phyloP scores from a whole-genome alignment of 495 filamentous ascomycete species.

The Lasiosphaeriaceae sp. region DNA sequence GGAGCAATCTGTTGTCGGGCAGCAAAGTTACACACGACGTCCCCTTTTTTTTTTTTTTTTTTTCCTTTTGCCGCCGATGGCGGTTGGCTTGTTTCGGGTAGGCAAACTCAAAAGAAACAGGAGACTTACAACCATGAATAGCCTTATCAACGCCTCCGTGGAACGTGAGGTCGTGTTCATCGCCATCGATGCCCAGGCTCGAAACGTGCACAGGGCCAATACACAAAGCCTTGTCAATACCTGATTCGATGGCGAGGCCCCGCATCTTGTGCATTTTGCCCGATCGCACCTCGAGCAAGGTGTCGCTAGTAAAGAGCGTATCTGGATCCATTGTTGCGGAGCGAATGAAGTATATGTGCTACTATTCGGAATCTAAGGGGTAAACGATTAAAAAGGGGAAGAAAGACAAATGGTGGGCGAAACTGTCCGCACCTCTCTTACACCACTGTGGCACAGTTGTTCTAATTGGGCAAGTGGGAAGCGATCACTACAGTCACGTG shows the following conservation, averaged over 20 bases:
- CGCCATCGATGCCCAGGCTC: constrained; percentile 44
- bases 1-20: constrained; percentile 35
- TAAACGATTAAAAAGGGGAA: too few species aligned
- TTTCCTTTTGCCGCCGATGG: neutral
- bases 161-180: constrained; percentile 54
- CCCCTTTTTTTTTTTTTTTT: neutral
- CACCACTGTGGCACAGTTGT: too few species aligned
- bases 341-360: neutral
- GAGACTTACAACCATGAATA: constrained; percentile 49
- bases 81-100: neutral
- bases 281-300: constrained; percentile 49
- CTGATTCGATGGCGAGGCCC: constrained; percentile 40
- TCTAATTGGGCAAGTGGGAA: too few species aligned
- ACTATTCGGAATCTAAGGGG: too few species aligned
- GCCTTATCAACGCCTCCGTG: constrained; percentile 56
- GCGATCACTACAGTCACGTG: too few species aligned
- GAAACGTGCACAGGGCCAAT: constrained; percentile 39
- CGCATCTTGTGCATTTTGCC: constrained; percentile 48
- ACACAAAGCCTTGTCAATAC: constrained; percentile 48
- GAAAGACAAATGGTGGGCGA: too few species aligned
- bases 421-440: too few species aligned
- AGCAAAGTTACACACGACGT: neutral
- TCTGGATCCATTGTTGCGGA: constrained; percentile 29
- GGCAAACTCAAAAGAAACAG: neutral
- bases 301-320: constrained; percentile 41